phyloP scores from a whole-genome alignment of 768 basidiomycete genomes.

The Leccinellum albellum region DNA sequence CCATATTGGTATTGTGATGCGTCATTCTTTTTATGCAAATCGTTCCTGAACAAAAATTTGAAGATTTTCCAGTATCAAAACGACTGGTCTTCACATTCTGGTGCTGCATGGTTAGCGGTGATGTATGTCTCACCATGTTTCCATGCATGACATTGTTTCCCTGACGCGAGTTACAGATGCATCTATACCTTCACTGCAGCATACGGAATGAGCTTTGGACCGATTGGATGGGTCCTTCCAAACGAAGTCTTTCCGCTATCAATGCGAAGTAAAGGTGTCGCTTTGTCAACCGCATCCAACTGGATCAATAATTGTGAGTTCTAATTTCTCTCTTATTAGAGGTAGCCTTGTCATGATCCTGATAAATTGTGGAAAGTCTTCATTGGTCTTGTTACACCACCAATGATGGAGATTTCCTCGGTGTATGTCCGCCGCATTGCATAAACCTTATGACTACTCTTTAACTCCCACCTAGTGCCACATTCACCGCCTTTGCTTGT shows the following conservation, averaged over 20 bases:
- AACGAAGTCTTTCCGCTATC: slow-evolving; percentile 81
- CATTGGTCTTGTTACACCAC: slow-evolving; percentile 70
- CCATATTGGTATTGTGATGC: slow-evolving; percentile 47
- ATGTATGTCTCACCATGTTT: slow-evolving; percentile 38
- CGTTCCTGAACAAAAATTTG: background rate
- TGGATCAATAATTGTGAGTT: slow-evolving; percentile 77
- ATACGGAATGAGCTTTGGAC: slow-evolving; percentile 75
- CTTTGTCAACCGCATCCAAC: slow-evolving; percentile 80
- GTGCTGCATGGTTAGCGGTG: slow-evolving; percentile 69
- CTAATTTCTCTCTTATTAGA: background rate
- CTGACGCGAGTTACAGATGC: slow-evolving; percentile 34
- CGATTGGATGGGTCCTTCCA: slow-evolving; percentile 81
- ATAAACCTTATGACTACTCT: background rate
- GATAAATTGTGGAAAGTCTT: slow-evolving; percentile 45
- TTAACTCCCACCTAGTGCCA: slow-evolving; percentile 39
- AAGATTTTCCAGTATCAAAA: slow-evolving; percentile 48
- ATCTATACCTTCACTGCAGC: slow-evolving; percentile 75
- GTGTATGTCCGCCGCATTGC: slow-evolving; percentile 36
- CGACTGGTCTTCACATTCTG: slow-evolving; percentile 55
- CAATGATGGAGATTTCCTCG: slow-evolving; percentile 57
- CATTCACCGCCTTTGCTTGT: slow-evolving; percentile 63
- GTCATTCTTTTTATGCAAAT: background rate
- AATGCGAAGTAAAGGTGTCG: slow-evolving; percentile 77
- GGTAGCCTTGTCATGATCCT: background rate
- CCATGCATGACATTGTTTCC: background rate